Conservation (phyloP, 768 basidiomycete genomes). For the Jaapia argillacea region DNA sequence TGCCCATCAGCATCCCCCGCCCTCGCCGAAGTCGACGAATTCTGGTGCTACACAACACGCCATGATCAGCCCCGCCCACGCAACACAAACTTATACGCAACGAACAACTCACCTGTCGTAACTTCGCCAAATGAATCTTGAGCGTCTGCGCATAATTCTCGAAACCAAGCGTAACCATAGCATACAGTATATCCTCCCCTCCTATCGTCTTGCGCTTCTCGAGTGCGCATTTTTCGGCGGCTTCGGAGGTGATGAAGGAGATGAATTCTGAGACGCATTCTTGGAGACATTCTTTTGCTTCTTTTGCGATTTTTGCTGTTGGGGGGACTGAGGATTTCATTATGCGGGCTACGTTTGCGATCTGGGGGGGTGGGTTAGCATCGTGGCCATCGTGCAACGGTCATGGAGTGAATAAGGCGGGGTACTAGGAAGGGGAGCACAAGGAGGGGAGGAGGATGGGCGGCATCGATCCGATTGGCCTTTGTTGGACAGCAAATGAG, state of each 20-base stretch:
- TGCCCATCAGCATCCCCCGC: no score
- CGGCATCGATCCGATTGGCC: no score
- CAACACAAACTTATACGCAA: not conserved
- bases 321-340: conserved; percentile 90
- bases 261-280: conserved; percentile 99
- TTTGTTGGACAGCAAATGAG: no score
- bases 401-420: not conserved
- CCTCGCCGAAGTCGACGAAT: no score
- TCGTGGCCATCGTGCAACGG: not conserved
- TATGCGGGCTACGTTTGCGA: conserved; percentile 95
- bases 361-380: conserved; percentile 36
- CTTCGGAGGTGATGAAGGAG: conserved; percentile 94
- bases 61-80: not conserved
- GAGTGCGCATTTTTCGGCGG: conserved; percentile 86
- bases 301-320: conserved; percentile 93
- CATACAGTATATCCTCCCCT: conserved; percentile 93
- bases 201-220: conserved; percentile 98
- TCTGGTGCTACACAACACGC: conserved; percentile 8
- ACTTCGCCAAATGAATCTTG: conserved; percentile 86
- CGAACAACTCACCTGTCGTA: conserved; percentile 52
- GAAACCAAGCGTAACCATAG: conserved; percentile 89
- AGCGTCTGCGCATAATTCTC: conserved; percentile 91
- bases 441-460: no score
- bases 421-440: not conserved
- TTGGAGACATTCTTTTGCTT: conserved; percentile 97